Evolutionary conservation across 1,284 basidiomycete species (phyloP).

Genomic region (Vanrija sp.): DNA sequence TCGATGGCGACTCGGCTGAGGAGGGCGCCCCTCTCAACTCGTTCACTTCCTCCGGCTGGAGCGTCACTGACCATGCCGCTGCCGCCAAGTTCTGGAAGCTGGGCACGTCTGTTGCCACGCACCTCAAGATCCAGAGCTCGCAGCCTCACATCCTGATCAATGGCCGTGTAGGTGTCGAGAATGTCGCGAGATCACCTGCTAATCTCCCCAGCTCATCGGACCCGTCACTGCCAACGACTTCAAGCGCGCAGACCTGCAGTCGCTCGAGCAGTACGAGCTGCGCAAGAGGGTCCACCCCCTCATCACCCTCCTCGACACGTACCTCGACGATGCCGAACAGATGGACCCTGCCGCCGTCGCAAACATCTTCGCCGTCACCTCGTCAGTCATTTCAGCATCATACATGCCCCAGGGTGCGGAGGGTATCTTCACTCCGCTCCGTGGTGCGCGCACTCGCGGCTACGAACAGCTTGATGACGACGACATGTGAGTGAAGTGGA

Average conservation of each 20-base stretch:
- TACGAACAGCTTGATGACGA: conserved; percentile 60
- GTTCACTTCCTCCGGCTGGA: conserved; percentile 24
- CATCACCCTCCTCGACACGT: conserved; percentile 58
- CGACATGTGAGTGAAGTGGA: conserved; percentile 57
- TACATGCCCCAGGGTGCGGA: conserved; percentile 64
- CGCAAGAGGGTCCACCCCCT: conserved; percentile 65
- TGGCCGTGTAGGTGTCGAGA: conserved; percentile 61
- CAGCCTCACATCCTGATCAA: conserved; percentile 67
- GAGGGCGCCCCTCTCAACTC: conserved; percentile 6
- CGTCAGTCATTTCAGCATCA: conserved; percentile 64
- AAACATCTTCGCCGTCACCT: conserved; percentile 60
- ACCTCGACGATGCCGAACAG: conserved; percentile 50
- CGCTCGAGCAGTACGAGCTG: conserved; percentile 67
- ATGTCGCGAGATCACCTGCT: neutral
- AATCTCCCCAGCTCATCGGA: conserved; percentile 58
- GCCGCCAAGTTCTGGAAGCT: conserved; percentile 42
- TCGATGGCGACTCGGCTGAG: neutral
- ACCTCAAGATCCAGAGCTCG: conserved; percentile 58
- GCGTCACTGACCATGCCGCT: conserved; percentile 23
- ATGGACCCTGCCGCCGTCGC: conserved; percentile 55
- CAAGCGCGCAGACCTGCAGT: conserved; percentile 61
- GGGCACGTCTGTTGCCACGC: conserved; percentile 21
- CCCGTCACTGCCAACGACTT: conserved; percentile 61
- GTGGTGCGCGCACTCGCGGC: conserved; percentile 52
- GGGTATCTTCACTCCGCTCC: conserved; percentile 65